Conservation (phyloP, 75 land plant species). For the Chamaecyparis obtusa region DNA sequence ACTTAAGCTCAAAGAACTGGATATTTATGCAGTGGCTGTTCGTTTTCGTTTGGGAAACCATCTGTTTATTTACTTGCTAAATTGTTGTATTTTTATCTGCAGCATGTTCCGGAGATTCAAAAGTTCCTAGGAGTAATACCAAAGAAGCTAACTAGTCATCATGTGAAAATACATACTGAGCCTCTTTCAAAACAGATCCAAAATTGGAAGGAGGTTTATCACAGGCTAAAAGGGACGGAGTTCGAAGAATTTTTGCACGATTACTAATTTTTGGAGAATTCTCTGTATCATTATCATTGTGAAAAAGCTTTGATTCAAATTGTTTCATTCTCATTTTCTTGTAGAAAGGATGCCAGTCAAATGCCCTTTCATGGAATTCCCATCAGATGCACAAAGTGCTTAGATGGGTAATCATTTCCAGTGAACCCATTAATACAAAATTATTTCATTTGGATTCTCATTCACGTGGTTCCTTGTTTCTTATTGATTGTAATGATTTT, state of each 20-base stretch:
- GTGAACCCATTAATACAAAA: background rate
- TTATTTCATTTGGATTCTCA: background rate
- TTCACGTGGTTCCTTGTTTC: background rate
- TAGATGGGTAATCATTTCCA: background rate
- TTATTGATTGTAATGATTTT: background rate
- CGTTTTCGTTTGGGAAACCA: background rate
- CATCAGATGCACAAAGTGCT: background rate
- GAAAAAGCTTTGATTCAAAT: background rate
- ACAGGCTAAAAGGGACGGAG: conserved; percentile 48
- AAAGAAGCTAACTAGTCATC: conserved; percentile 49
- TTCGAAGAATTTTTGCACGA: conserved; percentile 37
- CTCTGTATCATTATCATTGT: background rate
- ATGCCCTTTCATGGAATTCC: background rate
- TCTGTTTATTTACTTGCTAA: background rate
- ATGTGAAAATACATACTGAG: conserved; percentile 67
- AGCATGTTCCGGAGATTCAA: conserved; percentile 51
- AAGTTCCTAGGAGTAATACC: conserved; percentile 51
- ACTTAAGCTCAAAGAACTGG: background rate
- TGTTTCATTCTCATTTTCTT: background rate
- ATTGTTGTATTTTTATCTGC: conserved; percentile 13
- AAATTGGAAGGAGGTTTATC: conserved; percentile 61
- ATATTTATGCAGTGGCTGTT: background rate
- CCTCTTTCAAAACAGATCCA: conserved; percentile 43
- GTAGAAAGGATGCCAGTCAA: background rate
- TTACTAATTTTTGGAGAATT: background rate